A percentile compares a stretch with the other conserved stretches of the same genome.
phyloP scores from a whole-genome alignment of 768 basidiomycete species.

The Tulasnella sp. region DNA sequence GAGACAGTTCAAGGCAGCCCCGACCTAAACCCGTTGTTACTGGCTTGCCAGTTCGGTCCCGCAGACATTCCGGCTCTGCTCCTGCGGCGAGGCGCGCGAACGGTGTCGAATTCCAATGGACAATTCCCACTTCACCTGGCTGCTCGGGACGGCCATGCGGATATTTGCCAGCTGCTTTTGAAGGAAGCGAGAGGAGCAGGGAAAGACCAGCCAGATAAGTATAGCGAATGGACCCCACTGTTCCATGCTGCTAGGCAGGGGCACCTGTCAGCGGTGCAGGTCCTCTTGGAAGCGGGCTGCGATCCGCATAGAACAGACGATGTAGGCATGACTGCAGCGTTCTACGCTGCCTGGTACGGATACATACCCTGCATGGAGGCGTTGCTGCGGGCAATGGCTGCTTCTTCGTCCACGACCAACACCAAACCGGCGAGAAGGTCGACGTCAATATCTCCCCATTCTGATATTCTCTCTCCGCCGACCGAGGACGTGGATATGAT shows the following conservation, averaged over 20 bases:
- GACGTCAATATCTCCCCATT: conserved; percentile 30
- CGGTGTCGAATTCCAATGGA: conserved; percentile 87
- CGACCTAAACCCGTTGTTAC: conserved; percentile 64
- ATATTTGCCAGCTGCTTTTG: conserved; percentile 76
- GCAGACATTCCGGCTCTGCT: conserved; percentile 75
- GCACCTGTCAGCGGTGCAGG: conserved; percentile 62
- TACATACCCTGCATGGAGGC: conserved; percentile 64
- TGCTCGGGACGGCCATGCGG: conserved; percentile 82
- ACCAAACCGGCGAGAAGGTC: conserved; percentile 33
- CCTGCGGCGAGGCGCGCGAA: conserved; percentile 69
- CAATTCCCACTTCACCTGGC: conserved; percentile 96
- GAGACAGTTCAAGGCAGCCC: conserved; percentile 56
- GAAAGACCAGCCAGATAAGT: conserved; percentile 89
- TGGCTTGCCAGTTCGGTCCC: conserved; percentile 89
- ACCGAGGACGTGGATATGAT: conserved; percentile 75
- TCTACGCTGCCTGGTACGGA: conserved; percentile 97
- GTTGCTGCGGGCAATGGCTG: conserved; percentile 49
- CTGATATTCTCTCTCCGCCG: conserved; percentile 8
- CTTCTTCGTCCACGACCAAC: conserved; percentile 35
- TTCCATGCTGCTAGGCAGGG: conserved; percentile 93
- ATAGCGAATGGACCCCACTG: conserved; percentile 96
- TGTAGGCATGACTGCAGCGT: conserved; percentile 74
- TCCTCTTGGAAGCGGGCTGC: conserved; percentile 77
- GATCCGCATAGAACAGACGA: conserved; percentile 79
- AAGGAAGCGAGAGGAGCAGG: conserved; percentile 51